Conservation (phyloP, 2,329 filamentous ascomycete genomes). For the Fusarium brachygibbosum region DNA sequence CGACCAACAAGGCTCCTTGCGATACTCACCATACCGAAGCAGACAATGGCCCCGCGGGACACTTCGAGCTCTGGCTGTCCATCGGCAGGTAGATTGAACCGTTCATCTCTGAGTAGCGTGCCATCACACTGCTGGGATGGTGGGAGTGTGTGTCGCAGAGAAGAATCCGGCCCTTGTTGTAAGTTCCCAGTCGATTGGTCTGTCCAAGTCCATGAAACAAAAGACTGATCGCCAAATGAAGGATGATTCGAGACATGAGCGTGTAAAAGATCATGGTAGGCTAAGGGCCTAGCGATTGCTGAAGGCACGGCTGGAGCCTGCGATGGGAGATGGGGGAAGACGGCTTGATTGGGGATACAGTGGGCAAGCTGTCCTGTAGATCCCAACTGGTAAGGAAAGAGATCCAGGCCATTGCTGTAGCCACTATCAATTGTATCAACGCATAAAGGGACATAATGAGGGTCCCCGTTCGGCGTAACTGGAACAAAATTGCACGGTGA, state of each 20-base stretch:
- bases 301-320: rapidly evolving
- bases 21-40: conserved; percentile 30
- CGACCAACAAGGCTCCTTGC: rapidly evolving
- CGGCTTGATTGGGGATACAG: rapidly evolving
- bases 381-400: not conserved
- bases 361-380: not conserved
- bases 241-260: not conserved
- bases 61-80: not conserved
- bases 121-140: not conserved
- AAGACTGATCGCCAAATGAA: not conserved
- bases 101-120: not conserved
- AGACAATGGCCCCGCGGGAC: not conserved
- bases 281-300: not conserved
- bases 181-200: rapidly evolving
- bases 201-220: not conserved
- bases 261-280: not conserved
- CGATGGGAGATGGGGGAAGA: rapidly evolving
- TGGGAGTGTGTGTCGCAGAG: not conserved
- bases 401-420: not conserved
- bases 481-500: not conserved
- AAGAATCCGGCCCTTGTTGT: not conserved
- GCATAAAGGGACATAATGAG: not conserved
- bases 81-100: not conserved
- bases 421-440: not conserved
- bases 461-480: not conserved